Evolutionary conservation across 371 early-diverging fungal species (phyloP), one percentile per base, ranked within the genome.

Genomic region (Dichotomocladium elegans): DNA sequence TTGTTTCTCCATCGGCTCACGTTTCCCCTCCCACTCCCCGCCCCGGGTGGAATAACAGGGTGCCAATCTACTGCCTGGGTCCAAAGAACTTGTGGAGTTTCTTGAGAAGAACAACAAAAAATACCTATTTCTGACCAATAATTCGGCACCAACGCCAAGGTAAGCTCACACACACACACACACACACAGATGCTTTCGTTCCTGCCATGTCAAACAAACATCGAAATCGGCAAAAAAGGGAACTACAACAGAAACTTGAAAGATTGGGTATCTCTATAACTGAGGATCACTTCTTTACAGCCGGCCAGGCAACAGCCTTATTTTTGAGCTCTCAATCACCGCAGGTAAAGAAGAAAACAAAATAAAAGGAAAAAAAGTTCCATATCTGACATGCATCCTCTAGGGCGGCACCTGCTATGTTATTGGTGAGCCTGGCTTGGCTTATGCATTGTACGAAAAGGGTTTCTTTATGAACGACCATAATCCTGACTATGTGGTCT

Each of bases 41-140:
- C 17, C n/a, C 4, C 21, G 37, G 2, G 10, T 33, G 34, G 34
- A 17, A 17, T n/a, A 17, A 12, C 21, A 37, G 37, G 37, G 37
- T 37, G 21, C 37, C 55, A 70, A 68, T 33, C 56, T 75, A 17
- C 62, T 76, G 15, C 70, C 76, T 45, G 82, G 82, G 58, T 82
- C 77, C 7, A 80, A 79, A 44, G 83, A 85, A 58, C 73, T 85
- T 54, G 80, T 85, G 21, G 67, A 63, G 2, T 85, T 82, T 65
- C 64, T 82, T 54, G 57, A 72, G 29, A 54, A 49, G 27, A 72
- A 83, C 47, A 73, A 80, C 59, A 85, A 85, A 60, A 66, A 78
- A 47, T 85, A 73, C 56, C 64, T 85, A 25, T 85, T 85, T 64
- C 65, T 83, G 70, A 86, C 86, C 29, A 86, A 86, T 70, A 83